Evolutionary conservation across 805 yeast genomes (phyloP), one percentile per base, ranked within the genome.

Genomic region (Suhomyces sp.): DNA sequence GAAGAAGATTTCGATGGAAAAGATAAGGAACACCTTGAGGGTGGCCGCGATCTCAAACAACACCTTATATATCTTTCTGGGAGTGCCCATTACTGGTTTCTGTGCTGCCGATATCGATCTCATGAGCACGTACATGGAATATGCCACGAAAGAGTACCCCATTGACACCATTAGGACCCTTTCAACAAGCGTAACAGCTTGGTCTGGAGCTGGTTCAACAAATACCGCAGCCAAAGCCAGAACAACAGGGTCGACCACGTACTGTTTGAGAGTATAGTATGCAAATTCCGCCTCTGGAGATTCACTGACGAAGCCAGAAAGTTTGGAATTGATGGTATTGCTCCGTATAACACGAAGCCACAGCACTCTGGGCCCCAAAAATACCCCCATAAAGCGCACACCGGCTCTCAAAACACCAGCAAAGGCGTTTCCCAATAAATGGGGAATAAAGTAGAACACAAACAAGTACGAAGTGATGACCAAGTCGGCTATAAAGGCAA

Each of bases 1-100:
- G 6, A 86, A 74, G n/a, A 88, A 77, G 48, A 91, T 78, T 65
- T 94, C 99, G 47, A 90, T 79, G 5, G 85, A 79, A 63, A 92
- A 87, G 24, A 94, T 79, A 10, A 81, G 61, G 53, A 89, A 82
- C 12, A 93, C 96, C 65, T 92, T 93, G 23, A 85, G 61, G 2
- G 96, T 84, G 33, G 86, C 78, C 19, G 77, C 70, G 8, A 83
- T 56, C 53, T 83, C 86, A 61, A 84, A 81, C 27, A 86, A 63
- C 1, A 78, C 58, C 49, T 78, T 76, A 62, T 82, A 87, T 2
- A 81, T 48, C 9, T 71, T 67, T 56, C 94, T 77, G 48, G 79
- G 71, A 1, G 71, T 67, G 0, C 87, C 86, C 45, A 69, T 58
- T 2, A 83, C 59, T 1, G 88, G 86, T 33, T 74, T 74, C 3